Evolutionary conservation across 805 yeast species (phyloP).

Genomic region (Tetrapisispora iriomotensis): DNA sequence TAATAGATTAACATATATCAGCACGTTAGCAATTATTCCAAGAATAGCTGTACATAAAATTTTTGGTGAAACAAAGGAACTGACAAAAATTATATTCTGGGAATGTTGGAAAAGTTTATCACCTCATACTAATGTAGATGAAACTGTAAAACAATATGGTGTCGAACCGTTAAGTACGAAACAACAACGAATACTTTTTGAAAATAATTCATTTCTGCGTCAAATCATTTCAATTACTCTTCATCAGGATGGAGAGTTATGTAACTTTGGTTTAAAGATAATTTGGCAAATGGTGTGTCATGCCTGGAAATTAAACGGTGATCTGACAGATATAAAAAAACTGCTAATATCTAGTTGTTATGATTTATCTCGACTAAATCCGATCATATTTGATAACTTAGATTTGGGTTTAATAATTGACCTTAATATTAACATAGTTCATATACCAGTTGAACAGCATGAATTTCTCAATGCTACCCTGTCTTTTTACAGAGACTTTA

Average conservation of each 20-base stretch:
- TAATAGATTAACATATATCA: constrained; percentile 58
- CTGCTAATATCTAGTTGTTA: constrained; percentile 14
- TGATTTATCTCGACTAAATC: constrained; percentile 20
- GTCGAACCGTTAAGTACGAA: constrained; percentile 55
- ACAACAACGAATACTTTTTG: constrained; percentile 54
- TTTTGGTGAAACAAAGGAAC: constrained; percentile 45
- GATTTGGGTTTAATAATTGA: constrained; percentile 16
- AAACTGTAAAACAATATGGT: constrained; percentile 43
- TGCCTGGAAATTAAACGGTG: neutral
- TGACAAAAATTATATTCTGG: neutral
- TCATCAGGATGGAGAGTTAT: constrained; percentile 54
- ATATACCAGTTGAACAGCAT: constrained; percentile 42
- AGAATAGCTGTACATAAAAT: constrained; percentile 57
- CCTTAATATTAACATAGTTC: constrained; percentile 13
- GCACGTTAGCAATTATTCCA: constrained; percentile 63
- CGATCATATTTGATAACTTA: constrained; percentile 16
- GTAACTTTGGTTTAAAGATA: constrained; percentile 51
- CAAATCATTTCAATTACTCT: constrained; percentile 37
- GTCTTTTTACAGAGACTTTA: constrained; percentile 42
- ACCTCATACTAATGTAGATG: constrained; percentile 47
- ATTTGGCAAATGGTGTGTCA: constrained; percentile 37
- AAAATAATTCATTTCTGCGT: constrained; percentile 50
- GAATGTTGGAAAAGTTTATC: constrained; percentile 67
- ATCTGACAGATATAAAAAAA: neutral
- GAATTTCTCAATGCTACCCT: constrained; percentile 45